A percentile compares a stretch with the other conserved stretches of the same genome.
These are phyloP conservation scores for Paraphysoderma sedebokerense DNA, from an alignment of 371 early-diverging fungal species.

Conservation along the genomic window DNA sequence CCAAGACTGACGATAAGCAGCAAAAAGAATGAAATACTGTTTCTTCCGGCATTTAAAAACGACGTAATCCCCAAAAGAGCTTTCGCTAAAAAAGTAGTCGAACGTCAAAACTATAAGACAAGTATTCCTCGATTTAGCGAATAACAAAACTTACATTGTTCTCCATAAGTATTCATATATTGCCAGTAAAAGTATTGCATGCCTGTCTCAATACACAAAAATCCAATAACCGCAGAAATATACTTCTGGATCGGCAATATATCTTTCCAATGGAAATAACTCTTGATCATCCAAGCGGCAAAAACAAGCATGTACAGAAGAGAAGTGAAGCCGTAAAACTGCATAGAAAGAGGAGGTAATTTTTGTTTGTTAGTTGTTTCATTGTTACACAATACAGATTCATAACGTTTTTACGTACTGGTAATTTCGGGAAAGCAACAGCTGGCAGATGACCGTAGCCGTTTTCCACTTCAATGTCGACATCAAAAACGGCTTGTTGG, in stretches of 20 bases:
- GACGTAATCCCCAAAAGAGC: conserved; percentile 42
- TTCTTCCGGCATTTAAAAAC: conserved; percentile 73
- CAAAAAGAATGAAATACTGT: conserved; percentile 86
- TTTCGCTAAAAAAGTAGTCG: conserved; percentile 17
- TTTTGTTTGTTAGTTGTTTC: neutral
- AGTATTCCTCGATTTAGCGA: conserved; percentile 7
- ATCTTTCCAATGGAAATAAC: conserved; percentile 64
- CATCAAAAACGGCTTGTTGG: conserved; percentile 14
- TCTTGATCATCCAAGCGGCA: conserved; percentile 50
- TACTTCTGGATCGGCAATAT: conserved; percentile 80
- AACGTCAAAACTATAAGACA: conserved; percentile 2
- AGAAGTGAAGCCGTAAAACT: conserved; percentile 48
- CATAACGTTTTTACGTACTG: conserved; percentile 19
- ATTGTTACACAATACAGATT: neutral
- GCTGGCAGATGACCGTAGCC: conserved; percentile 73
- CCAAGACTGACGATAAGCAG: conserved; percentile 85
- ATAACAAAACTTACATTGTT: conserved; percentile 3
- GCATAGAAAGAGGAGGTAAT: conserved; percentile 4
- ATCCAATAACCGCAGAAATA: conserved; percentile 61
- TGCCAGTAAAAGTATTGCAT: conserved; percentile 75
- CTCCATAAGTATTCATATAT: neutral
- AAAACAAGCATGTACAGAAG: conserved; percentile 54
- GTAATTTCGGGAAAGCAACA: conserved; percentile 65
- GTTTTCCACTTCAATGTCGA: conserved; percentile 48
- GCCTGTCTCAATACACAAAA: conserved; percentile 75